These are phyloP conservation scores for Cardamine chenopodiifolia DNA, from an alignment of 345 rosid species.

Conservation along the genomic window DNA sequence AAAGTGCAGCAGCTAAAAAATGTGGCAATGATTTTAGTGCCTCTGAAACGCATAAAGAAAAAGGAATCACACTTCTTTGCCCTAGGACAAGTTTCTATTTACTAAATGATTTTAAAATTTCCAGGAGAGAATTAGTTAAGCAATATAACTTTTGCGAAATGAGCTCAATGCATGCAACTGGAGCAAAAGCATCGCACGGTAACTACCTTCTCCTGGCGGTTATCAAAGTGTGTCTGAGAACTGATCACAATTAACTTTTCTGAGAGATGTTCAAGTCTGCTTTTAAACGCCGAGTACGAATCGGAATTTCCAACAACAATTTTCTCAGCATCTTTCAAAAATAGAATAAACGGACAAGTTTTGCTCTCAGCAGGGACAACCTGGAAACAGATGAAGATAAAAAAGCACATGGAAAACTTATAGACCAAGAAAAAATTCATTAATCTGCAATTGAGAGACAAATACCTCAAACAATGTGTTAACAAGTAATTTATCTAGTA, in stretches of 20 bases:
- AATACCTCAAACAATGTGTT: conserved; percentile 85
- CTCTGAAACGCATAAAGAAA: neutral
- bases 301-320: conserved; percentile 74
- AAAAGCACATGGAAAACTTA: too few species aligned
- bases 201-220: conserved; percentile 79
- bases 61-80: conserved; percentile 13
- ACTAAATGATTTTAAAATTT: neutral
- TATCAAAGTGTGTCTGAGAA: conserved; percentile 75
- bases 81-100: neutral
- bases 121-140: neutral
- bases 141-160: neutral
- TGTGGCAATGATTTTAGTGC: conserved; percentile 11
- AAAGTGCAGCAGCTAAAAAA: neutral
- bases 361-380: conserved; percentile 70
- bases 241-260: conserved; percentile 76
- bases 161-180: conserved; percentile 11
- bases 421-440: conserved; percentile 1
- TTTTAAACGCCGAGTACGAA: conserved; percentile 63
- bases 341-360: conserved; percentile 80
- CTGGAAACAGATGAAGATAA: conserved; percentile 53
- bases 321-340: conserved; percentile 91
- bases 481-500: conserved; percentile 63
- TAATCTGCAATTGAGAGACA: conserved; percentile 20
- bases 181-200: conserved; percentile 12
- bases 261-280: conserved; percentile 71